phyloP scores from a whole-genome alignment of 2,329 filamentous ascomycete genomes.

The Piedraia hortae region DNA sequence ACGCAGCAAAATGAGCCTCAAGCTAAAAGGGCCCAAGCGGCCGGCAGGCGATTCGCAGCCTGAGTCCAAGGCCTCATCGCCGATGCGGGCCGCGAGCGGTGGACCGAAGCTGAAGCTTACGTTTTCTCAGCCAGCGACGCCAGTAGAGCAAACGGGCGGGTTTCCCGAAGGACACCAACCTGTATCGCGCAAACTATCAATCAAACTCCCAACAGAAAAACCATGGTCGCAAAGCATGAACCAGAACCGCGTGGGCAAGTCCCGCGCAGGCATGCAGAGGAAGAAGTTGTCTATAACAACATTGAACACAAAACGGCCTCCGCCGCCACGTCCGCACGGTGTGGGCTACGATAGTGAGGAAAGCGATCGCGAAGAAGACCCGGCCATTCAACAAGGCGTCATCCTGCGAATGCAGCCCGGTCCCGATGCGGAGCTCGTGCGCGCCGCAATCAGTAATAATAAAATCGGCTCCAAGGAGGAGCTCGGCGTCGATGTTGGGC shows the following conservation, averaged over 20 bases:
- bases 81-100: slow-evolving; percentile 2
- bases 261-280: no score
- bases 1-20: slow-evolving; percentile 2
- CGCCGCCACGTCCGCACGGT: slow-evolving; percentile 40
- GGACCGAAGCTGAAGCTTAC: slow-evolving; percentile 5
- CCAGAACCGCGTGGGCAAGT: no score
- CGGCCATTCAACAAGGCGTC: slow-evolving; percentile 69
- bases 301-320: slow-evolving; percentile 1
- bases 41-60: slow-evolving; percentile 1
- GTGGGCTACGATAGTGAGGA: slow-evolving; percentile 94
- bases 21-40: slow-evolving; percentile 1
- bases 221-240: no score
- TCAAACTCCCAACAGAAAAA: no score
- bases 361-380: slow-evolving; percentile 67
- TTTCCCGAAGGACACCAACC: slow-evolving; percentile 8
- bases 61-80: slow-evolving; percentile 2
- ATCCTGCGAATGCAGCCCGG: slow-evolving; percentile 71
- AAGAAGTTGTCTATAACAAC: slow-evolving; percentile 2
- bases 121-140: slow-evolving; percentile 7
- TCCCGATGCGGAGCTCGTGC: slow-evolving; percentile 60
- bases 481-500: slow-evolving; percentile 47
- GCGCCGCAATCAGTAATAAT: slow-evolving; percentile 45
- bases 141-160: no score
- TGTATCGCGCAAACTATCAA: slow-evolving; percentile 1
- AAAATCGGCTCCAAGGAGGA: slow-evolving; percentile 41